Conservation (phyloP, 148 eudicot species). For the Fagopyrum tataricum region DNA sequence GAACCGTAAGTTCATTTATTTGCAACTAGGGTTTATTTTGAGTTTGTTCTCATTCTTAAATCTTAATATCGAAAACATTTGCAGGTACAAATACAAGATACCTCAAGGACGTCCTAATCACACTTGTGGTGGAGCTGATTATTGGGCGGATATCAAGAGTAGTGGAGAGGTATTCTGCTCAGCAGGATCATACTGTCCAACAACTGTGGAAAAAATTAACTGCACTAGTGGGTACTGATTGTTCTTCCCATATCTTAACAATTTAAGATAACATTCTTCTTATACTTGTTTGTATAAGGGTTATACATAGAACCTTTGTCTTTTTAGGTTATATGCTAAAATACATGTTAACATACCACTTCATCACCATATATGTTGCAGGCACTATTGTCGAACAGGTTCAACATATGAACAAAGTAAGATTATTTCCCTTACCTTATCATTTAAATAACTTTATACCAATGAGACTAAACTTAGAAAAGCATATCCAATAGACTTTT, state of each 20-base stretch:
- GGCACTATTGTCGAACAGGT: constrained; percentile 74
- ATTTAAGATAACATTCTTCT: background rate
- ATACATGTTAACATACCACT: background rate
- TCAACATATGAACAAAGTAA: constrained; percentile 57
- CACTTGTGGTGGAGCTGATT: constrained; percentile 86
- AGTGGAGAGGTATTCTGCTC: constrained; percentile 75
- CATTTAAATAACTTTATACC: background rate
- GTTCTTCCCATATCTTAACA: constrained; percentile 23
- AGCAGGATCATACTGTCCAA: constrained; percentile 84
- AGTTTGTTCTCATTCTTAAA: background rate
- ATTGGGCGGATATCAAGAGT: constrained; percentile 58
- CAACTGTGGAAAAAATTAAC: constrained; percentile 36
- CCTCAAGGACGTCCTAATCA: constrained; percentile 66
- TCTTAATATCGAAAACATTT: constrained; percentile 7
- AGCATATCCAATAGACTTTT: too few species aligned
- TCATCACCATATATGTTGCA: constrained; percentile 21
- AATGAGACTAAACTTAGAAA: background rate
- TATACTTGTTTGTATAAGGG: background rate
- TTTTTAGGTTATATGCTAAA: background rate
- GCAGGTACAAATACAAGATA: constrained; percentile 64
- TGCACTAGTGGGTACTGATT: constrained; percentile 73
- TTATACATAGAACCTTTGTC: background rate
- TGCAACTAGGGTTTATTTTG: background rate
- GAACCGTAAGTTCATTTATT: constrained; percentile 69
- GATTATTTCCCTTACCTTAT: background rate